Percentiles rank a stretch among this genome's conserved stretches.
Evolutionary conservation across 805 yeast species (phyloP).

Genomic region (Jamesozyma jinghongensis): DNA sequence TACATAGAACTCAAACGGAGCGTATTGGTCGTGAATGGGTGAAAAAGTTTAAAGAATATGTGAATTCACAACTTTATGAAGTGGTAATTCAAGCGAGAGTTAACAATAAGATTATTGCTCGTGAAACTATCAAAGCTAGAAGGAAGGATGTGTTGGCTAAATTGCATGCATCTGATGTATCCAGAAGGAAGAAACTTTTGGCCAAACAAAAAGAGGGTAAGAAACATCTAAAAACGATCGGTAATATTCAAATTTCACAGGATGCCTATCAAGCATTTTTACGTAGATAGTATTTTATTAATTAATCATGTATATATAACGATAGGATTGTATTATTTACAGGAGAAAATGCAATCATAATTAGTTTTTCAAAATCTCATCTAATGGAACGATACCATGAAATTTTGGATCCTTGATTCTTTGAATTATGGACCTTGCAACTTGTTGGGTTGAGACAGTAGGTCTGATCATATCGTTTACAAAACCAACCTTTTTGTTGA

Average conservation of each 20-base stretch:
- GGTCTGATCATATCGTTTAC: constrained; percentile 49
- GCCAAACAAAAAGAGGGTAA: constrained; percentile 92
- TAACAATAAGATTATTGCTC: constrained; percentile 69
- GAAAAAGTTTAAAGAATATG: constrained; percentile 64
- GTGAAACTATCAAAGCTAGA: constrained; percentile 90
- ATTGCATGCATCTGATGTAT: constrained; percentile 86
- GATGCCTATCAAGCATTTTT: constrained; percentile 88
- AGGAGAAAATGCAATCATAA: no score
- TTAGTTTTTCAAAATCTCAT: constrained; percentile 31
- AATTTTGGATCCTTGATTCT: constrained; percentile 42
- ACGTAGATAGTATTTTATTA: constrained; percentile 11
- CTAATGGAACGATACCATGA: constrained; percentile 51
- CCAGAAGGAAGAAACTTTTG: constrained; percentile 79
- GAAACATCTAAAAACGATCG: constrained; percentile 63
- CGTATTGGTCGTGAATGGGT: constrained; percentile 75
- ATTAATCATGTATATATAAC: background rate
- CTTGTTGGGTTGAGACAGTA: constrained; percentile 56
- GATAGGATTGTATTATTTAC: background rate
- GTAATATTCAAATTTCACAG: constrained; percentile 66
- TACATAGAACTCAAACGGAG: constrained; percentile 74
- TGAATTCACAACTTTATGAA: constrained; percentile 79
- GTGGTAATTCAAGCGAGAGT: constrained; percentile 88
- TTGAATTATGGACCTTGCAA: constrained; percentile 50
- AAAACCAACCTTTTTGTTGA: constrained; percentile 32
- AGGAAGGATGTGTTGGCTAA: constrained; percentile 92